Base-by-base conservation (phyloP, 2,329 filamentous ascomycete genomes). In the Aureobasidium sp. region DNA sequence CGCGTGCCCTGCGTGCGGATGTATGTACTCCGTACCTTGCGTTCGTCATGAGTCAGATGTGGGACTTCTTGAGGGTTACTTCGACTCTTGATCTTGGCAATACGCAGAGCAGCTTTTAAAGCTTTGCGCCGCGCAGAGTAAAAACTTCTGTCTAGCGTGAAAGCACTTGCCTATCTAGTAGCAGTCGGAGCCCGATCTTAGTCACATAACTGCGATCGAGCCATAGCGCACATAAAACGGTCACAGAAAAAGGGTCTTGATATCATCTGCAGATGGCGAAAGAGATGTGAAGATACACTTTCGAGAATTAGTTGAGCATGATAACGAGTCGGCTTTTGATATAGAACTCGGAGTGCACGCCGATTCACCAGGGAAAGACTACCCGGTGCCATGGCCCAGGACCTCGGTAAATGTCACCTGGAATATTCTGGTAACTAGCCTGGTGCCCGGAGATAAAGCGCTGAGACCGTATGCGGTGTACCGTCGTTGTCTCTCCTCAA, bases 91-190 rank as follows among this genome's bases (percentile, higher is more conserved):
- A 5, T 41, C 53, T 44, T 57, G 39, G 53, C 53, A 29, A n/a
- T 8, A 32, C n/a, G 39, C 29, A 27, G 39, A 34, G 29, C 39
- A 21, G 21, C 21, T 27, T 39, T 45, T 3, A 25, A 54, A 57
- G 39, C 39, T 57, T 57, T 57, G 30, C 53, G 41, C 53, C 53
- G 53, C 53, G 50, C 36, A 42, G 50, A 54, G 50, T 54, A n/a
- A 54, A 54, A 32, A 25, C 37, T 10, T 27, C 50, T n/a, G 6
- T 54, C 21, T 42, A 42, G 50, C 50, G 49, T 53, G 34, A 29
- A 4, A 16, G 32, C 25, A 53, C 49, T 25, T 41, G 34, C 49
- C 21, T 30, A n/a, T 53, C 49, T 53, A 36, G 36, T 53, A 34
- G 32, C 13, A 25, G 39, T 10, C 36, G 16, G 4, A 42, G 27